A percentile compares a stretch with the other conserved stretches of the same genome.
Conservation (phyloP, 1,284 basidiomycete species). For the Ustilago esculenta region DNA sequence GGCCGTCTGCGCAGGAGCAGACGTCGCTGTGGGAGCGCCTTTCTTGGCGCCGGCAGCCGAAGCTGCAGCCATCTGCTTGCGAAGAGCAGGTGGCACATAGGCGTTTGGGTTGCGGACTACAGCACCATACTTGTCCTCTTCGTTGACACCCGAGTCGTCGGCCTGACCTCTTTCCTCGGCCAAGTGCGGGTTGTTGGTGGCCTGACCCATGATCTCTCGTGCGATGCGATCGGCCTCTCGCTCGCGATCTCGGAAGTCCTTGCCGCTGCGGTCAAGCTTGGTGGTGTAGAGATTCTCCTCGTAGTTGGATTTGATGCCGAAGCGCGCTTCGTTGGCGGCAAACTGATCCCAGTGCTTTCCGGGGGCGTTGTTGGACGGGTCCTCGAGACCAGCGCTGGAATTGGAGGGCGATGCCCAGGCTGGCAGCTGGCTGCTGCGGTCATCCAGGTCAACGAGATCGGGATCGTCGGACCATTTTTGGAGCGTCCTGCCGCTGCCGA, state of each 20-base stretch:
- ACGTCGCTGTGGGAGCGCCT: slow-evolving; percentile 22
- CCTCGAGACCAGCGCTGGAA: slow-evolving; percentile 15
- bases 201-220: slow-evolving; percentile 81
- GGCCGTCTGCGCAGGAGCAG: slow-evolving; percentile 13
- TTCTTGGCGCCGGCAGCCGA: slow-evolving; percentile 47
- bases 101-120: slow-evolving; percentile 88
- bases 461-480: slow-evolving; percentile 61
- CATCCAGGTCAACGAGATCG: slow-evolving; percentile 45
- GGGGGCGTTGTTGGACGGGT: background rate
- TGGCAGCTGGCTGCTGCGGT: slow-evolving; percentile 19
- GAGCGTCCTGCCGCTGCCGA: slow-evolving; percentile 48
- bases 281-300: slow-evolving; percentile 97
- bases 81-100: slow-evolving; percentile 89
- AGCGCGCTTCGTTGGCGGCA: slow-evolving; percentile 88
- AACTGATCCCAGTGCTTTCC: slow-evolving; percentile 89
- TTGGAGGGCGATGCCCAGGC: slow-evolving; percentile 33
- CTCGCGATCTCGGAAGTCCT: slow-evolving; percentile 89
- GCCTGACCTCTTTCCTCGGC: slow-evolving; percentile 88
- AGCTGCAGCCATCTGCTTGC: slow-evolving; percentile 65
- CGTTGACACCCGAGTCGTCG: slow-evolving; percentile 78
- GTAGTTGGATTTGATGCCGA: slow-evolving; percentile 90
- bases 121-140: slow-evolving; percentile 97
- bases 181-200: slow-evolving; percentile 78
- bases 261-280: slow-evolving; percentile 82
- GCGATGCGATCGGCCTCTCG: slow-evolving; percentile 86